Percentiles rank a stretch among this genome's conserved stretches.
phyloP scores from a whole-genome alignment of 192 early-diverging fungal genomes.

The Podila epicladia region DNA sequence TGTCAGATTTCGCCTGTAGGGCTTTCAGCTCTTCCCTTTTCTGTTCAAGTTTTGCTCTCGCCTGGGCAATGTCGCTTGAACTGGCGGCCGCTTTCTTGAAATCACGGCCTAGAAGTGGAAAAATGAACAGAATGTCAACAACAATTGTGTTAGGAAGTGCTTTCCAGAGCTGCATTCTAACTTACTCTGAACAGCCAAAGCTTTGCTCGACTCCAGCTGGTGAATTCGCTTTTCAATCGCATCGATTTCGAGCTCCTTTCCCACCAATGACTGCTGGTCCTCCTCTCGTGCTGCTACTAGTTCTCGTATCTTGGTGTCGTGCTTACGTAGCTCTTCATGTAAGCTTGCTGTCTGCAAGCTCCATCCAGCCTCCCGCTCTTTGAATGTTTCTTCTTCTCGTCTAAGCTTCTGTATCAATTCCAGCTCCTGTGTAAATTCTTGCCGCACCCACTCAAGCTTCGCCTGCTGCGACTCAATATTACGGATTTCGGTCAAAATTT shows the following conservation, averaged over 20 bases:
- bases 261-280: conserved; percentile 12
- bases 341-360: conserved; percentile 13
- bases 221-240: conserved; percentile 10
- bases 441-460: conserved; percentile 12
- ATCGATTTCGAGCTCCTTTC: conserved; percentile 12
- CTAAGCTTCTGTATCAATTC: conserved; percentile 16
- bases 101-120: conserved; percentile 13
- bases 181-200: conserved; percentile 27
- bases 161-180: neutral
- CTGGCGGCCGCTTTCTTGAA: conserved; percentile 39
- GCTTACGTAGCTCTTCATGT: neutral
- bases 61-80: conserved; percentile 14
- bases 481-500: conserved; percentile 14
- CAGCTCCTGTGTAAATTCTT: conserved; percentile 18
- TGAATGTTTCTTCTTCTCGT: conserved; percentile 23
- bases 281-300: neutral
- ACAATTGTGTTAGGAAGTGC: neutral
- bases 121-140: neutral
- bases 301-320: conserved; percentile 9
- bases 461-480: conserved; percentile 16
- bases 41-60: neutral
- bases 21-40: conserved; percentile 6
- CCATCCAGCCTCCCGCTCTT: conserved; percentile 41
- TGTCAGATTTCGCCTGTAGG: neutral
- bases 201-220: conserved; percentile 19